Conservation (phyloP, 1,139 yeast genomes). For the Candida sanyaensis region DNA sequence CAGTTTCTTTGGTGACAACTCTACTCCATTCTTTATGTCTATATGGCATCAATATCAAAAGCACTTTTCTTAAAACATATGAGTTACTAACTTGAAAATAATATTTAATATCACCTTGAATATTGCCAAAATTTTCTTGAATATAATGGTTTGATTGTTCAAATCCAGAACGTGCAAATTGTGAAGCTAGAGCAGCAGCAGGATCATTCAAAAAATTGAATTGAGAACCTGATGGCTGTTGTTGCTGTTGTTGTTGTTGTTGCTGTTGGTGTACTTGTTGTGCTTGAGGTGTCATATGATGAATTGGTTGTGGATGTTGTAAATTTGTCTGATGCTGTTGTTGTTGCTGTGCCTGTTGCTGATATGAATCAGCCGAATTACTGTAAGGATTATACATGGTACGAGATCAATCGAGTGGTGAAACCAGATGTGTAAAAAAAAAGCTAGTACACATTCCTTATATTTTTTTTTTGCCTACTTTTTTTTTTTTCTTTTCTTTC, state of each 20-base stretch:
- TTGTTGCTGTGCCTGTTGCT: constrained; percentile 12
- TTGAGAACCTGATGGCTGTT: constrained; percentile 21
- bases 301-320: constrained; percentile 18
- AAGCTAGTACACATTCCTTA: neutral
- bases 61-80: constrained; percentile 75
- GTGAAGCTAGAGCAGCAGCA: constrained; percentile 82
- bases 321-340: constrained; percentile 25
- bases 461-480: neutral
- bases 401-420: too few species aligned
- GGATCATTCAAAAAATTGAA: constrained; percentile 67
- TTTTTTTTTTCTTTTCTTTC: neutral
- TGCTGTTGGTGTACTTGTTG: constrained; percentile 30
- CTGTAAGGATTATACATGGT: constrained; percentile 53
- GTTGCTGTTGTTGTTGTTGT: constrained; percentile 28
- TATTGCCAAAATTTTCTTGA: constrained; percentile 65
- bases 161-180: constrained; percentile 84
- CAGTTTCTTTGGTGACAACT: constrained; percentile 45
- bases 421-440: neutral
- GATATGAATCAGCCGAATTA: constrained; percentile 22
- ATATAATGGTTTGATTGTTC: constrained; percentile 70
- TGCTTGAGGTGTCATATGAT: constrained; percentile 25
- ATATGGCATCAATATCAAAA: constrained; percentile 83
- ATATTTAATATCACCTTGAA: constrained; percentile 56
- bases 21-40: constrained; percentile 79
- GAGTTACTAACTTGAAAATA: constrained; percentile 91